Base-by-base conservation (phyloP, 2,329 filamentous ascomycete species). In the Phyllosticta citribraziliensis region DNA sequence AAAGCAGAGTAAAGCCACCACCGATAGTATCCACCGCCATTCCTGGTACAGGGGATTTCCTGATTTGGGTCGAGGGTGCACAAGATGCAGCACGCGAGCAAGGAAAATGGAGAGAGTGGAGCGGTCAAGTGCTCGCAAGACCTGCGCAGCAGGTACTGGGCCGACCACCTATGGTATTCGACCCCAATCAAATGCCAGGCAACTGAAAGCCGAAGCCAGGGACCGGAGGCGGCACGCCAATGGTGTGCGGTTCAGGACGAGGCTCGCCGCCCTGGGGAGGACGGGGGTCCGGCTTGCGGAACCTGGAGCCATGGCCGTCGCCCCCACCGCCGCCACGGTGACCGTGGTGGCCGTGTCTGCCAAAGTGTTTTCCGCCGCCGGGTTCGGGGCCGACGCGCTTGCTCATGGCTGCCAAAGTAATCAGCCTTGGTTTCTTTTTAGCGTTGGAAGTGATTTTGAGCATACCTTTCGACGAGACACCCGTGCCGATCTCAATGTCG, bases 401-500 rank as follows among this genome's bases (percentile, higher is more conserved):
- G 47, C 58, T 61, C 53, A 61, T 61, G 40, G 58, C 60, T 62
- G 17, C 25, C 10, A 4, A 3, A 10, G 35, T 22, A 52, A 30
- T 58, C 10, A 50, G 10, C 51, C 33, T 12, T 30, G 17, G 11
- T 12, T 73, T n/a, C n/a, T 19, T 71, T 72, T 73, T 35, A 8
- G 14, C 47, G 0, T 11, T 8, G 63, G 72, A 61, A 71, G 65
- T 5, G 6, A 25, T 17, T n/a, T 24, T 2, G 19, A 52, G 52
- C 52, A 12, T 52, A 62, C 55, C 52, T 79, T 99, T 99, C 52
- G 91, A 97, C 19, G 92, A 97, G 14, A 99, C 95, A 61, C 94
- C 94, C 19, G 93, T 92, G 58, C 94, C 94, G 62, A 99, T 99
- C 75, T 99, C 94, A 68, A 99, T 99, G 71, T 99, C 94, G 2